Evolutionary conservation across 2,329 filamentous ascomycete genomes (phyloP).

Genomic region (Mycocentrospora acerina): DNA sequence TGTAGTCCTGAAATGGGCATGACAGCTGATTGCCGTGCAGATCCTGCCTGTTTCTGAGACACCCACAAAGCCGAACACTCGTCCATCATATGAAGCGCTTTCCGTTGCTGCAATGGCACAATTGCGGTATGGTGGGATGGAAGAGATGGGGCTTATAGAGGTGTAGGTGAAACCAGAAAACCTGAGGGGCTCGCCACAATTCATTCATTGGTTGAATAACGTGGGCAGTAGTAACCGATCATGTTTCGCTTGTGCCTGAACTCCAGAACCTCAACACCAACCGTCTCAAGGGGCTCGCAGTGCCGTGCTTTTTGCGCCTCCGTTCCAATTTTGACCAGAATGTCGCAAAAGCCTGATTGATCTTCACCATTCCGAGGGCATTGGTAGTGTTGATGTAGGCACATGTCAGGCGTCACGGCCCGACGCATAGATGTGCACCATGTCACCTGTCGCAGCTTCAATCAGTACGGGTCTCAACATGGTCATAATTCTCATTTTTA

Average conservation of each 20-base stretch:
- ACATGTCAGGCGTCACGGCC: constrained; percentile 15
- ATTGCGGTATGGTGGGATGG: constrained; percentile 8
- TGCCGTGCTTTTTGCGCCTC: constrained; percentile 24
- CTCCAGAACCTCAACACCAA: constrained; percentile 38
- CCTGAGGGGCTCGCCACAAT: constrained; percentile 9
- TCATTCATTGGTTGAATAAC: constrained; percentile 16
- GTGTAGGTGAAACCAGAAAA: constrained; percentile 19
- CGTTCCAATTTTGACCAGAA: constrained; percentile 11
- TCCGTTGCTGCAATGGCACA: constrained; percentile 8
- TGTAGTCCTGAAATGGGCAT: not conserved
- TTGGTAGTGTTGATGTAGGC: constrained; percentile 21
- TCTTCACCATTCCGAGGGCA: constrained; percentile 18
- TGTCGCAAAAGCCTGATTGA: constrained; percentile 27
- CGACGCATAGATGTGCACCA: constrained; percentile 29
- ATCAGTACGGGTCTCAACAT: constrained; percentile 36
- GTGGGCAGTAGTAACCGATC: too few relatives aligned
- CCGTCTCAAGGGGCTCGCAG: constrained; percentile 39
- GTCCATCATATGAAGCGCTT: not conserved
- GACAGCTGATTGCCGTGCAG: constrained; percentile 9
- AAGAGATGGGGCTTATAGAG: constrained; percentile 10
- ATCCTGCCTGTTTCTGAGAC: constrained; percentile 9
- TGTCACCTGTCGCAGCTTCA: constrained; percentile 37
- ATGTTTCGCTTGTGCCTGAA: constrained; percentile 23
- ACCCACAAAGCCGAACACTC: not conserved
- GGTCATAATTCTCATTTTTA: constrained; percentile 22